Evolutionary conservation across 176 grass and related monocot species (phyloP), one percentile per base, ranked within the genome.

Genomic region (Chrysopogon serrulatus): DNA sequence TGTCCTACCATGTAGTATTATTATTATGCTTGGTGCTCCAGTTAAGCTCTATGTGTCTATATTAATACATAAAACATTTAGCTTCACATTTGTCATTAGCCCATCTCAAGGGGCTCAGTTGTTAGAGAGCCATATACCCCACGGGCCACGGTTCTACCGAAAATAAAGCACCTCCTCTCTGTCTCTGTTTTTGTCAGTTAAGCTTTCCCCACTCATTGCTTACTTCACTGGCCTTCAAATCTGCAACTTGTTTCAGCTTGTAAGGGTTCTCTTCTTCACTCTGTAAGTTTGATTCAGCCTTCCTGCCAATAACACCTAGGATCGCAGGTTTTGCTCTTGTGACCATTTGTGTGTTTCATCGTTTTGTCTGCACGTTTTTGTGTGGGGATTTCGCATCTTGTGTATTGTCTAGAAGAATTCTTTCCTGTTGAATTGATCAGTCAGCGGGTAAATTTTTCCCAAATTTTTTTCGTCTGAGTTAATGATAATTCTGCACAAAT

Each of bases 51-150:
- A 4, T 77, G 40, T 75, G 17, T 89, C 10, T 73, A 44, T 88
- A 68, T n/a, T 85, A 85, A 36, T 16, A 57, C n/a, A 71, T 26
- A 49, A 53, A 60, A 79, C 74, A 79, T 90, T n/a, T 66, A 59
- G 73, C 17, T 47, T 73, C 31, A 23, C 77, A 83, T 48, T 48
- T 21, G 19, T 43, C 60, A 30, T 41, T 89, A 63, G 63, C 23
- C 77, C 64, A 70, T 27, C 63, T 77, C 35, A 71, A 70, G 72
- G 72, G 66, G 71, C 64, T 77, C 56, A 5, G 39, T 71, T 86
- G n/a, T n/a, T n/a, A n/a, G n/a, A 73, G 43, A 45, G 65, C 54
- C 56, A 61, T 40, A 71, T n/a, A 85, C 60, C 65, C 24, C 54
- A 75, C n/a, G n/a, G n/a, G n/a, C n/a, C n/a, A n/a, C n/a, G n/a